Evolutionary conservation across 257 asterid genomes (phyloP), one percentile per base, ranked within the genome.

Genomic region (Thymus mandschuricus): DNA sequence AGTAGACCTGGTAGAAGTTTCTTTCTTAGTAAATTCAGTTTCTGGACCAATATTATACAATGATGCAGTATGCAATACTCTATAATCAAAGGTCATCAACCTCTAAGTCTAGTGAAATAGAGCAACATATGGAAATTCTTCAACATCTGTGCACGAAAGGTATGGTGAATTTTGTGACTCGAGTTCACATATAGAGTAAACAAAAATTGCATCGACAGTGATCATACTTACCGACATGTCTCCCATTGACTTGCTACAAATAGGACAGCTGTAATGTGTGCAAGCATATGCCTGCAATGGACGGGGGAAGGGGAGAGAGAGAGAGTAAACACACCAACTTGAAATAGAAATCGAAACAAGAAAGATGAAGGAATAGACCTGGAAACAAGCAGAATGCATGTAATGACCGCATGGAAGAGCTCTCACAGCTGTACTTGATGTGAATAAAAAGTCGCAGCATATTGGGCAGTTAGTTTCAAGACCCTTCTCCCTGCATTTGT

Each of bases 361-460:
- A 48, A 69, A 44, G 43, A 45, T 41, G 31, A 52, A 38, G 33
- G 10, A 67, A 59, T 64, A 57, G 46, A 93, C 98, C 98, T 94
- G 98, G 80, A 94, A 94, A 81, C 98, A 94, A 83, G 97, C 96
- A 51, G 98, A 94, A 79, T 94, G 98, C 95, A 94, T 89, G 85
- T 85, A 89, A 80, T 94, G 98, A 70, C 98, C 98, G 74, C 98
- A 94, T 28, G 97, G 98, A 72, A 94, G 97, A 73, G 87, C 96
- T 82, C 96, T 82, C 66, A 94, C 97, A 77, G 96, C 70, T 55
- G 92, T 82, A 77, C 96, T 94, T 65, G 98, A 94, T 63, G 98
- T 94, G 88, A 94, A 91, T 75, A 94, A 73, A 78, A 89, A 89
- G 64, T 94, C 98, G 49, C 96, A 94, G 79, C 98, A 94, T 66